Conservation (phyloP, 1,284 basidiomycete genomes). For the Papiliotrema laurentii region DNA sequence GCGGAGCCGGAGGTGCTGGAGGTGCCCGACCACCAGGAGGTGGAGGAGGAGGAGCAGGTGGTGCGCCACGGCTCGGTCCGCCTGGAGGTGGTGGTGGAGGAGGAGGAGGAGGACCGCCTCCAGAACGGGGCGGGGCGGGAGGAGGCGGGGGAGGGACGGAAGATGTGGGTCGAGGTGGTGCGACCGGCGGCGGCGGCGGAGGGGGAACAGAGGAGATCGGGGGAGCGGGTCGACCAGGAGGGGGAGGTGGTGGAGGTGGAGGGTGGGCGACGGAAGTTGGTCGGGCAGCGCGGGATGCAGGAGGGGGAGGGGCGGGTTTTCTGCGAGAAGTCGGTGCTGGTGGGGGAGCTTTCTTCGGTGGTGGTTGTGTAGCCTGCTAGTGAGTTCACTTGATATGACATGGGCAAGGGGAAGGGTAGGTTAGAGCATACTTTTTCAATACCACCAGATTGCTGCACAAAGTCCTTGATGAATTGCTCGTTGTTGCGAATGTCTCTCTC, state of each 20-base stretch:
- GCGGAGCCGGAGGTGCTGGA: constrained; percentile 56
- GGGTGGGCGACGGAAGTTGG: constrained; percentile 36
- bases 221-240: constrained; percentile 47
- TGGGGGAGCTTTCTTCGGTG: constrained; percentile 39
- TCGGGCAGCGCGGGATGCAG: constrained; percentile 43
- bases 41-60: constrained; percentile 54
- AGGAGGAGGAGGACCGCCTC: constrained; percentile 16
- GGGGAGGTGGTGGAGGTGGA: constrained; percentile 48
- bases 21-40: constrained; percentile 57
- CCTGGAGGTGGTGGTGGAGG: constrained; percentile 39
- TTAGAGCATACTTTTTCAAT: constrained; percentile 30
- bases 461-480: constrained; percentile 85
- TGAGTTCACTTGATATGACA: not conserved
- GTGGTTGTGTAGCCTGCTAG: constrained; percentile 5
- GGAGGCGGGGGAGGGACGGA: constrained; percentile 25
- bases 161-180: constrained; percentile 29
- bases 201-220: constrained; percentile 48
- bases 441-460: constrained; percentile 60
- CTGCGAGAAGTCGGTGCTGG: constrained; percentile 45
- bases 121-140: constrained; percentile 17
- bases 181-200: constrained; percentile 36
- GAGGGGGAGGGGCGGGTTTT: constrained; percentile 49
- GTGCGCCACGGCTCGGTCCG: constrained; percentile 17
- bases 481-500: constrained; percentile 63
- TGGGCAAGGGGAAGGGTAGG: not conserved